A percentile compares a stretch with the other conserved stretches of the same genome.
Evolutionary conservation across 768 basidiomycete genomes (phyloP).

Genomic region (Lactarius trivialis): DNA sequence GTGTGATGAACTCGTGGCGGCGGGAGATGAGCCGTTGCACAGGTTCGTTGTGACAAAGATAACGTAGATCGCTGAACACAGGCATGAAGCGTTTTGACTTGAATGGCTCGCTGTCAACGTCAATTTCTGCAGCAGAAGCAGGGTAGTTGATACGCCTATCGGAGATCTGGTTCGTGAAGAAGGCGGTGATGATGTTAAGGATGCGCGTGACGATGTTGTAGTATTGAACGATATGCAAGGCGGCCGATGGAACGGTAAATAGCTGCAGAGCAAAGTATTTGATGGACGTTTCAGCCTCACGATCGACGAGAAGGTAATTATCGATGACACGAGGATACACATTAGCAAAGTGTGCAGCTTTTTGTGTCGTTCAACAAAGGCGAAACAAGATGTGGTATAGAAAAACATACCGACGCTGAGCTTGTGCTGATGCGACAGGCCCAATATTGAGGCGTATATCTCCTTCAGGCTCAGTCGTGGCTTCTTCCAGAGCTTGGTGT

Average conservation of each 20-base stretch:
- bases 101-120: constrained; percentile 84
- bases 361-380: constrained; percentile 10
- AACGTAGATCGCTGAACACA: constrained; percentile 85
- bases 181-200: constrained; percentile 77
- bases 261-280: constrained; percentile 90
- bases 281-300: constrained; percentile 93
- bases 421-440: constrained; percentile 66
- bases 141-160: constrained; percentile 57
- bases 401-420: constrained; percentile 61
- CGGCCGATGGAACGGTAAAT: constrained; percentile 86
- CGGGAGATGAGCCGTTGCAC: constrained; percentile 76
- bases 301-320: constrained; percentile 84
- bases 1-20: constrained; percentile 56
- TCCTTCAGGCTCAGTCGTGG: constrained; percentile 77
- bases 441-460: constrained; percentile 69
- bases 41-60: constrained; percentile 71
- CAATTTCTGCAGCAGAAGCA: constrained; percentile 39
- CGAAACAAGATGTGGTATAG: background rate
- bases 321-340: constrained; percentile 86
- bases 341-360: constrained; percentile 77
- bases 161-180: constrained; percentile 86
- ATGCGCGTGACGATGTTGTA: constrained; percentile 71
- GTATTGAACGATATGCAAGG: constrained; percentile 66
- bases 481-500: constrained; percentile 79
- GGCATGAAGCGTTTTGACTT: constrained; percentile 95